phyloP scores from a whole-genome alignment of 768 basidiomycete genomes.

The Auricularia auricula-judae region DNA sequence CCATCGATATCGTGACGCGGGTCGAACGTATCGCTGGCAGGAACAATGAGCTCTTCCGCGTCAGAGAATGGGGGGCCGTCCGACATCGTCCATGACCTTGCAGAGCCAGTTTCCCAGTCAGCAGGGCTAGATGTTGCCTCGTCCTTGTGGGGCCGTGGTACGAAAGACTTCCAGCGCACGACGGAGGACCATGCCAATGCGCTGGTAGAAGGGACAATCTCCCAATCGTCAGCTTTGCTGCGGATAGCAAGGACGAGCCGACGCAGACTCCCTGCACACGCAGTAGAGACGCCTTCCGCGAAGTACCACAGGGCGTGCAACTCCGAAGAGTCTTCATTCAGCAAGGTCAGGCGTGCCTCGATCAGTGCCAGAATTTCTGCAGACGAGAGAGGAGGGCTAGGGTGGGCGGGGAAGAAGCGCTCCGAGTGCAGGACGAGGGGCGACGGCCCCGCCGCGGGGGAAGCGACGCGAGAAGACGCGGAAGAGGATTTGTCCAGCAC shows the following conservation, averaged over 20 bases:
- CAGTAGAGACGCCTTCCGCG: background rate
- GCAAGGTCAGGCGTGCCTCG: background rate
- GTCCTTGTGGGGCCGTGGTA: background rate
- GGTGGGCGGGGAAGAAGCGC: background rate
- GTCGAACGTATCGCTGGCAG: background rate
- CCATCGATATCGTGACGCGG: background rate
- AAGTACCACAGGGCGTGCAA: slow-evolving; percentile 3
- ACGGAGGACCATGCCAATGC: background rate
- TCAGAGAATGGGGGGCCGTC: too few species aligned
- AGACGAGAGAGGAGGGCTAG: background rate
- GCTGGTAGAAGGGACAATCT: background rate
- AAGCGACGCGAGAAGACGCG: slow-evolving; percentile 14
- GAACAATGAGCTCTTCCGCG: too few species aligned
- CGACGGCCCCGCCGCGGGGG: background rate
- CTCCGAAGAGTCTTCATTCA: background rate
- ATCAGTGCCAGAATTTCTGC: background rate
- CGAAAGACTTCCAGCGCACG: background rate
- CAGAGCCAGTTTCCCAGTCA: too few species aligned
- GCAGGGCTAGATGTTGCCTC: too few species aligned
- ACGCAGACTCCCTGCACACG: slow-evolving; percentile 1
- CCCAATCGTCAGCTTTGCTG: background rate
- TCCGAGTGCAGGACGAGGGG: background rate
- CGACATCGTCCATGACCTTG: too few species aligned
- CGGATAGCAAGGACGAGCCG: background rate
- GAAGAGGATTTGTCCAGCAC: too few species aligned